Conservation (phyloP, 768 basidiomycete genomes). For the Suillus alpinus region DNA sequence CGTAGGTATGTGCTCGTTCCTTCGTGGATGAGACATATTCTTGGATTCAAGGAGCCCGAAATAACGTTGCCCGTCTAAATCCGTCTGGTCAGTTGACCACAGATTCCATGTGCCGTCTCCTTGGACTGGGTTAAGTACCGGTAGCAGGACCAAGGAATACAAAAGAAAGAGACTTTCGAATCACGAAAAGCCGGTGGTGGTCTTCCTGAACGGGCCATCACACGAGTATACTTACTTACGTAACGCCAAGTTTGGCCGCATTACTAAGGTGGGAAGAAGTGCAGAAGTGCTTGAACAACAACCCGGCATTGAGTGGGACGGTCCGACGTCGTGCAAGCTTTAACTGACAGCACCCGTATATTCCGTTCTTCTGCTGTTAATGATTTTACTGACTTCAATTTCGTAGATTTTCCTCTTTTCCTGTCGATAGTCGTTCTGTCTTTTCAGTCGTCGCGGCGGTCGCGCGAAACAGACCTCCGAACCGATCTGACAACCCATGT, state of each 20-base stretch:
- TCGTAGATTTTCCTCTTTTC: neutral
- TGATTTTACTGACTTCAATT: neutral
- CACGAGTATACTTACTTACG: neutral
- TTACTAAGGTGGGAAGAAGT: conserved; percentile 1
- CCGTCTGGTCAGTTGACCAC: neutral
- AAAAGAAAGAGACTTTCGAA: neutral
- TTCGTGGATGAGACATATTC: neutral
- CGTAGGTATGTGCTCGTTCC: neutral
- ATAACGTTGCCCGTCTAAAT: neutral
- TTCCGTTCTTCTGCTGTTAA: neutral
- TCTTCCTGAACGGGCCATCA: neutral
- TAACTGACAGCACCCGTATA: conserved; percentile 2
- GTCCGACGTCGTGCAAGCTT: neutral
- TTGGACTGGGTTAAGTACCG: neutral
- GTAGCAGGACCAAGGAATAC: neutral
- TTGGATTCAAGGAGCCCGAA: neutral
- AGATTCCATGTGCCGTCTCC: neutral
- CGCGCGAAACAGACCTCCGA: conserved; percentile 9
- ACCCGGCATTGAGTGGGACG: neutral
- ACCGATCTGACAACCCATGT: conserved; percentile 10
- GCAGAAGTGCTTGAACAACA: neutral
- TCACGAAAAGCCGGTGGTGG: neutral
- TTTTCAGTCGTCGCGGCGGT: neutral
- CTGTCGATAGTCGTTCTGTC: neutral
- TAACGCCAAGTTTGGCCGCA: neutral